These are phyloP conservation scores for Solanum hybrid DNA, from an alignment of 305 asterid species.

Conservation along the genomic window DNA sequence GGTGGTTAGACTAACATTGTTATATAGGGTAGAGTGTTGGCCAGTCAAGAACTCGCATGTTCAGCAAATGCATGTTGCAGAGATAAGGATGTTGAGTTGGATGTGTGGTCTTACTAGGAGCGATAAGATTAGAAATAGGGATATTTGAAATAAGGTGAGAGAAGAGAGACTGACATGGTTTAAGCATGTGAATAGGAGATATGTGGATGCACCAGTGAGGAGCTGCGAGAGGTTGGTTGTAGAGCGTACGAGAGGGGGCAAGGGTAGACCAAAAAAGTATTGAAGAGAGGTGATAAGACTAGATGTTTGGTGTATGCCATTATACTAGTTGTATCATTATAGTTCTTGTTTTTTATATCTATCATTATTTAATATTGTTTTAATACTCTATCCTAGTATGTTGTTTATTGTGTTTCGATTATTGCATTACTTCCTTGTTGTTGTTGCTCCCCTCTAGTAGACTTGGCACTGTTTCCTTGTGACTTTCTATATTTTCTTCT, in stretches of 20 bases:
- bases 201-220: not conserved
- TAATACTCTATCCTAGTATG: not conserved
- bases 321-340: not conserved
- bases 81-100: not conserved
- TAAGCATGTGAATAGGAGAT: not conserved
- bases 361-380: not conserved
- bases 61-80: not conserved
- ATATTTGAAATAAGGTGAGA: not conserved
- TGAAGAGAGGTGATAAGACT: not conserved
- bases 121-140: not conserved
- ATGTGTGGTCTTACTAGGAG: not conserved
- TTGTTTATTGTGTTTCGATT: not conserved
- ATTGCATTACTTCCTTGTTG: not conserved
- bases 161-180: not conserved
- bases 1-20: not conserved
- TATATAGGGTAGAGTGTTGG: not conserved
- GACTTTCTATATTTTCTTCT: not conserved
- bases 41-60: not conserved
- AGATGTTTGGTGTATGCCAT: not conserved
- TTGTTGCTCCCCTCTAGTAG: not conserved
- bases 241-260: not conserved
- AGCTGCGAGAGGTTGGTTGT: not conserved
- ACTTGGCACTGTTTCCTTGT: not conserved
- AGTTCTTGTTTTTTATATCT: not conserved
- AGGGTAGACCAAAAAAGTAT: not conserved